Conservation (phyloP, 495 filamentous ascomycete genomes). For the Aspergillus ellipticus region DNA sequence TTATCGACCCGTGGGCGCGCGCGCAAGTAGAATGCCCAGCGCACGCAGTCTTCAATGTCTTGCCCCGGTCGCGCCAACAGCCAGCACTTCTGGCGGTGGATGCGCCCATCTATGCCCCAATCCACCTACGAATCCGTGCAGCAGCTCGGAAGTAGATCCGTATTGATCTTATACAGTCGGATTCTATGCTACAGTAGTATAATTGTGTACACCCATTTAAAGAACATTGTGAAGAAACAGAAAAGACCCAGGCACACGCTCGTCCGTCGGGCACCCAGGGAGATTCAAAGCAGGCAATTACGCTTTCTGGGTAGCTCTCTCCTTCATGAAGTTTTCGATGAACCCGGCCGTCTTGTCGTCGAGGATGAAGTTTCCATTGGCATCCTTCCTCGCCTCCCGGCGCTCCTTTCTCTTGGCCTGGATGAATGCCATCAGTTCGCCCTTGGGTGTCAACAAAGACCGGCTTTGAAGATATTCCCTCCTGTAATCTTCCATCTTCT, state of each 20-base stretch:
- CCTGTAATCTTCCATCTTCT: slow-evolving; percentile 53
- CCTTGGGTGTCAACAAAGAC: slow-evolving; percentile 47
- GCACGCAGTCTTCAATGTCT: background rate
- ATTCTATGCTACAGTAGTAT: slow-evolving; percentile 38
- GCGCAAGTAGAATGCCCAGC: background rate
- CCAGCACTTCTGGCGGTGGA: background rate
- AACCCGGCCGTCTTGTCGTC: slow-evolving; percentile 29
- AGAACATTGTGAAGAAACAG: slow-evolving; percentile 5
- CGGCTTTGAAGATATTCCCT: slow-evolving; percentile 52
- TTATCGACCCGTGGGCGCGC: slow-evolving; percentile 4
- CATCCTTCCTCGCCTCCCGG: slow-evolving; percentile 27
- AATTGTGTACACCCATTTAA: slow-evolving; percentile 31
- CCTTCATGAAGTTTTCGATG: slow-evolving; percentile 34
- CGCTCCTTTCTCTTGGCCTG: slow-evolving; percentile 22
- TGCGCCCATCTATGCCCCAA: background rate
- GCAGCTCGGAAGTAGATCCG: too few relatives aligned
- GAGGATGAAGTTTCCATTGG: slow-evolving; percentile 37
- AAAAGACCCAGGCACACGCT: slow-evolving; percentile 1
- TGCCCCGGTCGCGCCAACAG: background rate
- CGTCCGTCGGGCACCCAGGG: background rate
- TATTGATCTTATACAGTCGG: slow-evolving; percentile 19
- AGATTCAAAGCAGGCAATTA: slow-evolving; percentile 1
- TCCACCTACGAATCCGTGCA: background rate
- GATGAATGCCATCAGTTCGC: slow-evolving; percentile 23
- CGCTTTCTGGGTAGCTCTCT: slow-evolving; percentile 18